Percentiles rank a stretch among this genome's conserved stretches.
Evolutionary conservation across 2,329 filamentous ascomycete genomes (phyloP).

Genomic region (Epichloe bromicola): DNA sequence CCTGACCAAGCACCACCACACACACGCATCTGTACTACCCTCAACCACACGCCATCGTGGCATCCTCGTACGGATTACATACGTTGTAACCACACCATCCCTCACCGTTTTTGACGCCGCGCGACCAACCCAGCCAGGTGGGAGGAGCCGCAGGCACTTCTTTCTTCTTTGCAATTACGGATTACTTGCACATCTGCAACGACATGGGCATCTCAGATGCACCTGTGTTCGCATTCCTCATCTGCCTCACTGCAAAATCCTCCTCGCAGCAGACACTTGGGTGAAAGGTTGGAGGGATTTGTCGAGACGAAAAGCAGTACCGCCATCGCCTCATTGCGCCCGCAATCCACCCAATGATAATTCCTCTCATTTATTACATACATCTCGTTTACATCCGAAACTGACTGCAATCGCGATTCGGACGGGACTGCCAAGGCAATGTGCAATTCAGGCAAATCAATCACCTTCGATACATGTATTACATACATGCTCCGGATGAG

Average conservation of each 20-base stretch:
- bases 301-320: neutral
- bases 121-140: conserved; percentile 1
- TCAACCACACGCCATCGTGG: neutral
- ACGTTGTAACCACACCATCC: neutral
- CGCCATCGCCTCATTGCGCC: neutral
- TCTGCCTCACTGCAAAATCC: neutral
- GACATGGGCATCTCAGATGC: too few species aligned
- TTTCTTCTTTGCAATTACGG: neutral
- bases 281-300: neutral
- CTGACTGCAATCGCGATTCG: too few species aligned
- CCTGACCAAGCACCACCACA: neutral
- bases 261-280: too few species aligned
- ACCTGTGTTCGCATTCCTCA: neutral
- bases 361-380: neutral
- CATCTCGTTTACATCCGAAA: too few species aligned
- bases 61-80: neutral
- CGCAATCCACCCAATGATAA: neutral
- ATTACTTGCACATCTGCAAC: neutral
- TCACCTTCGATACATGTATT: too few species aligned
- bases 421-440: neutral
- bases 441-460: neutral
- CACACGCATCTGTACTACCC: neutral
- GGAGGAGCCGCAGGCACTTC: neutral
- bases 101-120: conserved; percentile 5
- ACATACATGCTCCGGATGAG: neutral